phyloP scores from a whole-genome alignment of 2,329 filamentous ascomycete genomes.

The Colletotrichum spinosum region DNA sequence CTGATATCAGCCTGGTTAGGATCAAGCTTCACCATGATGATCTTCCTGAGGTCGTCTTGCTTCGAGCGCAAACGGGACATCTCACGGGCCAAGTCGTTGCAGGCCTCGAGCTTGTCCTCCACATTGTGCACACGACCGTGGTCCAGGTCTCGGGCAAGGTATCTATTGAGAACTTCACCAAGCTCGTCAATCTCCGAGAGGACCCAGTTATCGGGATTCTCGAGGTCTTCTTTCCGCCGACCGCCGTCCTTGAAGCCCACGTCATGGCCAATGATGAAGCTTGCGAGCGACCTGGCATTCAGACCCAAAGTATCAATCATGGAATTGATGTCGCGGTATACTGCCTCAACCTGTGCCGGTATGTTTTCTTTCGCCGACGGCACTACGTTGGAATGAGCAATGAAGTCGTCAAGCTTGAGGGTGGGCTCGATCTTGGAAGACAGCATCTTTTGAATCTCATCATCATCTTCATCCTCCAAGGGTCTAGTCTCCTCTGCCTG shows the following conservation, averaged over 20 bases:
- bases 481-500: conserved; percentile 68
- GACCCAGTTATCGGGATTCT: conserved; percentile 76
- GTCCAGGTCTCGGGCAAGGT: conserved; percentile 74
- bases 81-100: conserved; percentile 76
- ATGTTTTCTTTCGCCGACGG: conserved; percentile 67
- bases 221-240: conserved; percentile 75
- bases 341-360: conserved; percentile 71
- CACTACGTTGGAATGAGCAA: conserved; percentile 69
- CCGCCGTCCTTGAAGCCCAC: conserved; percentile 63
- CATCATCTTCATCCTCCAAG: conserved; percentile 76
- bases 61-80: conserved; percentile 78
- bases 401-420: conserved; percentile 73
- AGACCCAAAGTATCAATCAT: conserved; percentile 95
- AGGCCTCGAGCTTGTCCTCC: conserved; percentile 74
- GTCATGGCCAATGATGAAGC: conserved; percentile 76
- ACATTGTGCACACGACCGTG: conserved; percentile 76
- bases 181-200: conserved; percentile 82
- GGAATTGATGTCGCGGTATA: conserved; percentile 86
- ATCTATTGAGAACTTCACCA: conserved; percentile 69
- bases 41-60: conserved; percentile 81
- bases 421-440: conserved; percentile 71
- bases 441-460: conserved; percentile 73
- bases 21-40: conserved; percentile 77
- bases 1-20: conserved; percentile 73
- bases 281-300: conserved; percentile 76